Base-by-base conservation (phyloP, 2,329 filamentous ascomycete genomes). In the Fusarium dimerum region DNA sequence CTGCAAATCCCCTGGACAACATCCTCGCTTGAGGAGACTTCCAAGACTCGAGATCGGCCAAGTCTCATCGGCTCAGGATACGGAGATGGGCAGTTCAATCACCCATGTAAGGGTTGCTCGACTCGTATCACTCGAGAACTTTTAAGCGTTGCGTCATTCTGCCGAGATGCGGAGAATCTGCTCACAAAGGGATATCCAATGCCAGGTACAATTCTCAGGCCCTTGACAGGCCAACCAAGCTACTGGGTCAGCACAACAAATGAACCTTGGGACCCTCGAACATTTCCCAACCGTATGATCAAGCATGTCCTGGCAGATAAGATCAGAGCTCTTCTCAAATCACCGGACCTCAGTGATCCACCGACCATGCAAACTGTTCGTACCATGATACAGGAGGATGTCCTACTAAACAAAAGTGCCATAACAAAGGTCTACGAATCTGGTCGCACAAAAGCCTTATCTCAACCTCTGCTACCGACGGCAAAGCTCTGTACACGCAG, bases 161-260 rank as follows among this genome's bases (percentile, higher is more conserved):
- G 76, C 44, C 69, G 68, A 30, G 86, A 90, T 55, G 67, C 81
- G 1, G 64, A 76, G 29, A 61, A 72, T 83, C 1, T 58, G 5
- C 57, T 82, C 2, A 34, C 45, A 9, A 55, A 56, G 30, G 78
- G 75, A 7, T 65, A 72, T 2, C 84, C 87, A 0, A 83, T 92
- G 76, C 84, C 86, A 0, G 88, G 89, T 1, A 91, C 88, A 0
- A 67, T 90, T 5, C 74, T 90, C 8, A 75, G 82, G 9, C 66
- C 78, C 1, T 67, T 71, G 1, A 75, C 63, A 0, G 88, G 88
- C 0, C 68, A 73, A 15, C 81, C 84, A 0, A 66, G 73, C 30
- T n/a, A 6, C 3, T 51, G 43, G 36, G 44, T 4, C 30, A 40
- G 5, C 13, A 38, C 11, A 2, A n/a, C 1, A 11, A n/a, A 15